Conservation (phyloP, 768 basidiomycete genomes). For the Hortiboletus flavorubellus region DNA sequence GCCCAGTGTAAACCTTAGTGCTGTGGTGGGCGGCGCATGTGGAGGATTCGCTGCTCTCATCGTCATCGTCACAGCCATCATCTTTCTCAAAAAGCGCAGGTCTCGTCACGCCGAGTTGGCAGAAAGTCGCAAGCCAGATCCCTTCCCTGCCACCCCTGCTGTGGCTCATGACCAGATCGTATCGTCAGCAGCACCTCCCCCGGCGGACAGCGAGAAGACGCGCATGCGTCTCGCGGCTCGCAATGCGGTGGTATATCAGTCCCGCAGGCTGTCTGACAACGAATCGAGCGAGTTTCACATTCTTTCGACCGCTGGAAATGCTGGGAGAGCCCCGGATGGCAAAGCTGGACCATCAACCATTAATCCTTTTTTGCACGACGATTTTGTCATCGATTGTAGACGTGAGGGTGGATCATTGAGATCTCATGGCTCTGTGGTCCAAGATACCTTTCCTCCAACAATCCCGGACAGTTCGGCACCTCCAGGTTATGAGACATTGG, state of each 20-base stretch:
- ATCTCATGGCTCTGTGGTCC: neutral
- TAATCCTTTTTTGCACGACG: neutral
- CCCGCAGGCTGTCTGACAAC: neutral
- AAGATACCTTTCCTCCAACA: neutral
- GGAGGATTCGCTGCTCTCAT: slow-evolving; percentile 4
- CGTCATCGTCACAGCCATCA: neutral
- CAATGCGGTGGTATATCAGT: neutral
- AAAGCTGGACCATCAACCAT: neutral
- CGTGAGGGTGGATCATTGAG: neutral
- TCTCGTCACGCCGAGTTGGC: neutral
- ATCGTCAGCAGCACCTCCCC: neutral
- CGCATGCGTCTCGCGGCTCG: neutral
- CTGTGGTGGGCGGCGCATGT: slow-evolving; percentile 5
- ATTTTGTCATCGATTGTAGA: neutral
- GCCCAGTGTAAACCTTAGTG: slow-evolving; percentile 3
- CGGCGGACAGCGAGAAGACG: neutral
- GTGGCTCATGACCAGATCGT: neutral
- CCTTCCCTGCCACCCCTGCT: neutral
- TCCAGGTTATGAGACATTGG: slow-evolving; percentile 1
- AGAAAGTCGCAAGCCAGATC: slow-evolving; percentile 1
- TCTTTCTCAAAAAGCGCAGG: slow-evolving; percentile 7
- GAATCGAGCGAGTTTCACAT: neutral
- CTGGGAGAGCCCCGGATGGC: neutral
- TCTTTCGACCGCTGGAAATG: neutral
- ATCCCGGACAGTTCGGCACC: neutral